Conservation (phyloP, 257 asterid genomes). For the Lantana camara region DNA sequence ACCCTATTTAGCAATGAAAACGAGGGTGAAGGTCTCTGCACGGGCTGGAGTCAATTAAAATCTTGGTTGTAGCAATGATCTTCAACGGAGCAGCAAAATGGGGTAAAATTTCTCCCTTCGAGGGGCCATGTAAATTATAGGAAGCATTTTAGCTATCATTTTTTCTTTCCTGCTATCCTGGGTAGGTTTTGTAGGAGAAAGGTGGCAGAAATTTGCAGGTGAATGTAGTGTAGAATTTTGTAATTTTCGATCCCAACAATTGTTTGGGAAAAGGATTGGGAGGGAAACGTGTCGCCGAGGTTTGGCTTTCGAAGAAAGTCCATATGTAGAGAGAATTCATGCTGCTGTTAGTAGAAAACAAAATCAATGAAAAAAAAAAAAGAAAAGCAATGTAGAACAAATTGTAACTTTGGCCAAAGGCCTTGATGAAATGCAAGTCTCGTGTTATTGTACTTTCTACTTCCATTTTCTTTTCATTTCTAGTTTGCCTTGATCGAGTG, state of each 20-base stretch:
- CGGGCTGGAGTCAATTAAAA: conserved; percentile 91
- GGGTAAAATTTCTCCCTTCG: neutral
- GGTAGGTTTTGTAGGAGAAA: conserved; percentile 44
- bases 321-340: conserved; percentile 38
- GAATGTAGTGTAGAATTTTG: conserved; percentile 46
- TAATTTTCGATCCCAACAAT: conserved; percentile 38
- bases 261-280: conserved; percentile 45
- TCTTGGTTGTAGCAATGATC: conserved; percentile 59
- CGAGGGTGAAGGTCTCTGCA: conserved; percentile 93
- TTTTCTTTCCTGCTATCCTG: conserved; percentile 33
- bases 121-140: conserved; percentile 69
- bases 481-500: no score
- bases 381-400: conserved; percentile 3
- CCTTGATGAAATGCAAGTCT: conserved; percentile 25
- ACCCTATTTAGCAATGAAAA: conserved; percentile 84
- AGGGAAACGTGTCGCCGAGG: conserved; percentile 40
- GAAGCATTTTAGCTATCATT: conserved; percentile 36
- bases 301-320: conserved; percentile 84
- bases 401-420: conserved; percentile 42
- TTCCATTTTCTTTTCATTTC: neutral
- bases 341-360: neutral
- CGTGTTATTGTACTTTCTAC: neutral
- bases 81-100: neutral
- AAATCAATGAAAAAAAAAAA: neutral
- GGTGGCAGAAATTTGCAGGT: conserved; percentile 53